Conservation (phyloP, 306 rosid species). For the Trifolium dubium region DNA sequence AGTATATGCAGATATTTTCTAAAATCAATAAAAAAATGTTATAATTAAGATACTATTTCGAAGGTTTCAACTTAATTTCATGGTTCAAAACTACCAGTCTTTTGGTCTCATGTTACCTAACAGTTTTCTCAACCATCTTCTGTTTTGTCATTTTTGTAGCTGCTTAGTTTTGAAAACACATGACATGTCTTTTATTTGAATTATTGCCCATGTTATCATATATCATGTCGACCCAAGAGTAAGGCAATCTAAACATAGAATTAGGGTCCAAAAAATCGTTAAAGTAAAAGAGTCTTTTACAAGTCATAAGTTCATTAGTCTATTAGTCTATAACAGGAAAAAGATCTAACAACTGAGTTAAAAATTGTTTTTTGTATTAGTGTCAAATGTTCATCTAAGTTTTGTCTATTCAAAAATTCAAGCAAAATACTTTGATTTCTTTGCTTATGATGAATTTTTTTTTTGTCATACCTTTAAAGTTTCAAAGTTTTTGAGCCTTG, state of each 20-base stretch:
- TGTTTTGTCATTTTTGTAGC: background rate
- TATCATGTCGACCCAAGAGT: no score
- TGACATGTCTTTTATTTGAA: background rate
- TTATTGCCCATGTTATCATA: background rate
- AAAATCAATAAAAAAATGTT: background rate
- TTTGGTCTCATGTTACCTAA: conserved; percentile 10
- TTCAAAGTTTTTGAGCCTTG: background rate
- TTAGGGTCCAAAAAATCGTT: no score
- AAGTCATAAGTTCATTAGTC: no score
- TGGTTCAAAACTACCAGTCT: conserved; percentile 35
- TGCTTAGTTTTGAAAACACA: conserved; percentile 15
- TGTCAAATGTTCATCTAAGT: background rate
- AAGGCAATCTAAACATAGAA: no score
- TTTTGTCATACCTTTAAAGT: conserved; percentile 25
- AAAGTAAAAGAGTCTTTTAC: no score
- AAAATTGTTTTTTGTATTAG: no score
- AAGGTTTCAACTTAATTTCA: background rate
- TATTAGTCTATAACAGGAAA: no score
- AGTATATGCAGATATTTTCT: background rate
- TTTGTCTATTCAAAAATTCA: background rate
- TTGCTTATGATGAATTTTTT: conserved; percentile 10
- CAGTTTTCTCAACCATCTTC: background rate
- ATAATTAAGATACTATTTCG: background rate
- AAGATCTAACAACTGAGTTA: no score
- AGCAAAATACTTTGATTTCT: conserved; percentile 4